Base-by-base conservation (phyloP, 1,139 yeast genomes). In the Magnusiomyces fungicola region DNA sequence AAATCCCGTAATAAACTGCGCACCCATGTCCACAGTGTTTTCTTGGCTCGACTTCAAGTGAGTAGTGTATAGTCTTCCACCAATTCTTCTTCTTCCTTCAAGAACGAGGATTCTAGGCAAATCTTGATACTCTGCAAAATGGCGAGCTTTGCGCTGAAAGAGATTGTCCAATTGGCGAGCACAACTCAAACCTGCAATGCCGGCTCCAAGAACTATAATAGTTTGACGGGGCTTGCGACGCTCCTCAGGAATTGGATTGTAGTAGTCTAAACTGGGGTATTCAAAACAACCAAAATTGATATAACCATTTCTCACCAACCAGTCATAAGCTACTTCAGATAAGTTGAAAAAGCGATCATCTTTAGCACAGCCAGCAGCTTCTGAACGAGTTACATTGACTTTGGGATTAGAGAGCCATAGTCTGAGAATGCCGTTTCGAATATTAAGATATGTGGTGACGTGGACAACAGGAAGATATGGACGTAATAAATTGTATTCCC, bases 401-500 rank as follows among this genome's bases (percentile, higher is more conserved):
- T 67, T 61, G 22, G 75, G 75, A 53, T 71, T 71, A 24, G 69
- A 66, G 3, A 69, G 58, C 75, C 75, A 71, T n/a, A 71, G 58
- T 24, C 74, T 59, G 39, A 70, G 56, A 41, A 71, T 69, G 7
- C 73, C 73, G 53, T 71, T 71, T 23, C 75, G 63, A 42, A 69
- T 67, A 50, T 69, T 68, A 25, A 71, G 56, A 49, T 71, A 71
- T 10, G 73, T 69, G 2, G 75, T 68, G 46, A 71, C 70, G 50
- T 70, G 73, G 2, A 64, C 55, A 38, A 64, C 62, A 30, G 66
- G 63, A 45, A 71, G 57, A 27, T 62, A 61, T 9, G 61, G 55
- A 12, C 71, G 61, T 43, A 71, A 58, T 23, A 68, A 56, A 40
- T 61, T 59, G 55, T 66, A 67, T 56, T 71, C 75, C 25, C 62